Percentiles rank a stretch among this genome's conserved stretches.
These are phyloP conservation scores for Ganoderma boninense DNA, from an alignment of 1,284 basidiomycete species.

Conservation along the genomic window DNA sequence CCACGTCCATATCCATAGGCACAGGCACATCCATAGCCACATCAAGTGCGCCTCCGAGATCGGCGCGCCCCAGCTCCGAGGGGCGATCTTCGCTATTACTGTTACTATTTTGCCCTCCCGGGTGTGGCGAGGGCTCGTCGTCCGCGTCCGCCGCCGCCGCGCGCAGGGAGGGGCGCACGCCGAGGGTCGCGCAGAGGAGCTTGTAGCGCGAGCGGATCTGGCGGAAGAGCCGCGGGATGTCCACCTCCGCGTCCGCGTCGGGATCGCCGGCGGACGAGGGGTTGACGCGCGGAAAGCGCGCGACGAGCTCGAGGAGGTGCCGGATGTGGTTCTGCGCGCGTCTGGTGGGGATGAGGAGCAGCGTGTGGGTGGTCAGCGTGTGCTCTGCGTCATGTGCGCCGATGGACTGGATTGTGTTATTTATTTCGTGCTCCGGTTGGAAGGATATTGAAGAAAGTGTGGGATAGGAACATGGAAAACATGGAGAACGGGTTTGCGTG, in stretches of 20 bases:
- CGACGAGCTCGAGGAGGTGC: slow-evolving; percentile 76
- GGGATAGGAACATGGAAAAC: no score
- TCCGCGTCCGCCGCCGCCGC: slow-evolving; percentile 40
- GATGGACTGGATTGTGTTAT: not conserved
- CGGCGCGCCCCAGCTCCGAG: slow-evolving; percentile 8
- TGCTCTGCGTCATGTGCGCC: not conserved
- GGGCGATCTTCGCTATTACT: not conserved
- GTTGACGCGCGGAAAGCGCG: slow-evolving; percentile 81
- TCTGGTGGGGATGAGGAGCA: slow-evolving; percentile 47
- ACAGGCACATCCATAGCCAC: no score
- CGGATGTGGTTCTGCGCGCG: slow-evolving; percentile 72
- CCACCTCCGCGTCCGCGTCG: slow-evolving; percentile 57
- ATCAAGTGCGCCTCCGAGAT: slow-evolving; percentile 7
- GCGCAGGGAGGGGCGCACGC: slow-evolving; percentile 71
- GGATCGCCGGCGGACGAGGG: slow-evolving; percentile 54
- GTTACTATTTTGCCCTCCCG: not conserved
- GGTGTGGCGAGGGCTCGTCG: slow-evolving; percentile 8
- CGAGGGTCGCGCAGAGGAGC: slow-evolving; percentile 85
- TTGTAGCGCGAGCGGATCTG: slow-evolving; percentile 92
- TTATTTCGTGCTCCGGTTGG: not conserved
- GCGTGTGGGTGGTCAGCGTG: not conserved
- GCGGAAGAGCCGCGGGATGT: slow-evolving; percentile 79
- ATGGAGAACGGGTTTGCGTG: not conserved
- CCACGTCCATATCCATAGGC: slow-evolving; percentile 2
- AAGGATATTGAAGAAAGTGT: not conserved